A percentile compares a stretch with the other conserved stretches of the same genome.
These are phyloP conservation scores for Solanum arcanum DNA, from an alignment of 257 asterid species.

Conservation along the genomic window DNA sequence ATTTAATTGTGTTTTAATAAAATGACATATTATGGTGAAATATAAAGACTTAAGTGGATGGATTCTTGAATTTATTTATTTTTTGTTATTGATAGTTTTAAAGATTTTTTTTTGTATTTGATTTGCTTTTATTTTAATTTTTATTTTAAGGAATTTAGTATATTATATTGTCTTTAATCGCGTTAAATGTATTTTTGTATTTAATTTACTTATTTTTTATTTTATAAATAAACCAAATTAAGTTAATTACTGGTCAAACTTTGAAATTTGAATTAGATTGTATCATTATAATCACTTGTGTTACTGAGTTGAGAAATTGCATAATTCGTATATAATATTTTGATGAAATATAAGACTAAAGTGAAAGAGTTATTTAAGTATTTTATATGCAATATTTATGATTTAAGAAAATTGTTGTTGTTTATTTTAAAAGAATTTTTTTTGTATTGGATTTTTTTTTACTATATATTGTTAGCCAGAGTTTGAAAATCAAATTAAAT, in stretches of 20 bases:
- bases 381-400: neutral
- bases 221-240: no score
- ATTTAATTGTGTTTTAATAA: no score
- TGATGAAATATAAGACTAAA: neutral
- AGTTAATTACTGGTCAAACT: neutral
- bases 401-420: no score
- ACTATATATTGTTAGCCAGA: neutral
- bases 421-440: no score
- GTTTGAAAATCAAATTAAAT: neutral
- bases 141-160: neutral
- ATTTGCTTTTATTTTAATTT: neutral
- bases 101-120: neutral
- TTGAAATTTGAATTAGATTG: neutral
- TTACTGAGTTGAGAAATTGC: neutral
- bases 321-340: neutral
- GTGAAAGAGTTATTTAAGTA: neutral
- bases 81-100: neutral
- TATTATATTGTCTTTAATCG: no score
- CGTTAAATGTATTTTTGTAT: neutral
- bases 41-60: neutral
- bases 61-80: no score
- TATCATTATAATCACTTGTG: neutral
- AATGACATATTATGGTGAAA: neutral
- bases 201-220: neutral
- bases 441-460: neutral